A percentile compares a stretch with the other conserved stretches of the same genome.
phyloP scores from a whole-genome alignment of 257 asterid genomes.

The Solanum etuberosum region DNA sequence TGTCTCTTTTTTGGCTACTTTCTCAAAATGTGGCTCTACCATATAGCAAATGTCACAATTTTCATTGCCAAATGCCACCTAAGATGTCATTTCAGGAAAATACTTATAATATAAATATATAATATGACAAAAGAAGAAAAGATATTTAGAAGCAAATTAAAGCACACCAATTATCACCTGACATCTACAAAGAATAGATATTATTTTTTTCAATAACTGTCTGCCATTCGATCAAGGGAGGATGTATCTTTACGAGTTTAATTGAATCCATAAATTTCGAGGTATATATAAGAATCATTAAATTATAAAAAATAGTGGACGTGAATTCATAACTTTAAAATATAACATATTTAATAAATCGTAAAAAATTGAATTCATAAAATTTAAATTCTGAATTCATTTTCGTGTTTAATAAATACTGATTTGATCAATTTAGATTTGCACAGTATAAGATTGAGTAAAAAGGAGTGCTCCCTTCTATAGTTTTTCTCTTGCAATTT shows the following conservation, averaged over 20 bases:
- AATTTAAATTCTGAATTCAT: too few species aligned
- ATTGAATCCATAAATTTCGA: too few species aligned
- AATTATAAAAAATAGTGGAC: too few species aligned
- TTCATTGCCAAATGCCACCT: background rate
- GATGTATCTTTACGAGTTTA: background rate
- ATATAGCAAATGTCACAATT: background rate
- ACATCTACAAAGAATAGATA: background rate
- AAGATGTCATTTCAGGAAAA: background rate
- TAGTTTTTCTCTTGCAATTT: too few species aligned
- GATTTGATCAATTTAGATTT: background rate
- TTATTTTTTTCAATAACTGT: background rate
- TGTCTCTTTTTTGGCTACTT: background rate
- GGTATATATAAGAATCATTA: too few species aligned
- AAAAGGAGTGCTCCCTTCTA: background rate
- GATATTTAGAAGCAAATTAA: background rate
- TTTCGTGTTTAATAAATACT: too few species aligned
- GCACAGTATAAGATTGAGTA: rapidly evolving
- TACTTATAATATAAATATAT: background rate
- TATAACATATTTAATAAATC: background rate
- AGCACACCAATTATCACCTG: background rate
- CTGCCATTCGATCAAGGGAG: background rate
- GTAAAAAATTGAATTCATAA: too few species aligned
- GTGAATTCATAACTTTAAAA: too few species aligned
- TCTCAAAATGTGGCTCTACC: background rate
- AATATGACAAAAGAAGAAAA: background rate